Evolutionary conservation across 768 basidiomycete genomes (phyloP), one percentile per base, ranked within the genome.

Genomic region (Porpolomopsis calyptriformis): DNA sequence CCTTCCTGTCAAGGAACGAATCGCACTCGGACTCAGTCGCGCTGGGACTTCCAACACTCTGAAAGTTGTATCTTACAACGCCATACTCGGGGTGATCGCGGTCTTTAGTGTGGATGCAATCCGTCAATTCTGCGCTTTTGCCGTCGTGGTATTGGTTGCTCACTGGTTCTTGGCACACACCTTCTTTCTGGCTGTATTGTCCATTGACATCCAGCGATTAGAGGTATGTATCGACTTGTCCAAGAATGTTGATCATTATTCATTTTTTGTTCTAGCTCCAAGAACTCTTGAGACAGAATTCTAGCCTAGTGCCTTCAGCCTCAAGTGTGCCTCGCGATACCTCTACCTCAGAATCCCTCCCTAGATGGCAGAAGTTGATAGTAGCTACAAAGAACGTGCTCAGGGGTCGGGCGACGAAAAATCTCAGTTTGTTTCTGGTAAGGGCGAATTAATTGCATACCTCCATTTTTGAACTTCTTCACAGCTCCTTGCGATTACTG

Each of bases 91-190:
- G 3, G 60, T 82, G 50, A 80, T 91, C 40, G 83, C 84, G 12
- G 66, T 81, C 37, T 78, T 86, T 55, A 75, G 84, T 36, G 74
- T 72, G 12, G 85, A 88, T 34, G 84, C 88, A 1, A 87, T 93
- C 27, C 78, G 86, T 31, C 90, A 97, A 55, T 94, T 97, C 58
- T 94, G 92, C 61, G 73, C 80, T 2, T 97, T 98, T 59, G 90
- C 91, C 0, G 82, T 91, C 36, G 90, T 97, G 19, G 90, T 97
- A 9, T 73, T 97, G 18, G 85, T 97, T 24, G 92, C 91, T 12
- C 93, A 98, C 60, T 98, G 91, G 91, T 94, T 93, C 67, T 73
- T 98, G 49, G 84, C 94, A 12, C 89, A 96, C 57, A 96, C 91
- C 0, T 94, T 97, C 66, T 97, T 94, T 65, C 71, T 93, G 52